These are phyloP conservation scores for Kuraishia hungarica DNA, from an alignment of 805 yeast genomes.

Conservation along the genomic window DNA sequence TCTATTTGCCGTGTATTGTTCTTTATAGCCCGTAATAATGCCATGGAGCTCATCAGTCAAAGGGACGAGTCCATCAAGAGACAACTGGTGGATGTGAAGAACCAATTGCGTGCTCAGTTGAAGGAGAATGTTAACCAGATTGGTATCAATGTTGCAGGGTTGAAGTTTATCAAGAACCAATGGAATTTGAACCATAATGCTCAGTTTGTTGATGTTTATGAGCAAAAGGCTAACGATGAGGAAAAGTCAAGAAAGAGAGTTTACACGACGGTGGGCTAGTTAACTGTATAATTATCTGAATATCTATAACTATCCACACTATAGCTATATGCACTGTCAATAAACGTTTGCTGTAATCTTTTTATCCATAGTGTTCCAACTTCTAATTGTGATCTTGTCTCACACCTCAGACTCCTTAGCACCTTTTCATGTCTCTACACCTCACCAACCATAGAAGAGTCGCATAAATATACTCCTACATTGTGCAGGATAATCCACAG, in stretches of 20 bases:
- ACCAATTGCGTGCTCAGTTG: slow-evolving; percentile 50
- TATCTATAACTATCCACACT: not conserved
- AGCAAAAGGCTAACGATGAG: slow-evolving; percentile 43
- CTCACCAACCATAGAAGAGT: too few relatives aligned
- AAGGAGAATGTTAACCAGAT: slow-evolving; percentile 44
- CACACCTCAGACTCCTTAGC: too few relatives aligned
- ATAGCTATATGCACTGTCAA: too few relatives aligned
- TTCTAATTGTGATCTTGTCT: too few relatives aligned
- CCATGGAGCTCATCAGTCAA: slow-evolving; percentile 69
- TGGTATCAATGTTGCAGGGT: slow-evolving; percentile 81
- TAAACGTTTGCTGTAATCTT: too few relatives aligned
- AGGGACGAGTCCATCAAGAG: slow-evolving; percentile 54
- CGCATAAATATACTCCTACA: too few relatives aligned
- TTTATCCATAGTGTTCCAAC: too few relatives aligned
- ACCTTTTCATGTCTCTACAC: too few relatives aligned
- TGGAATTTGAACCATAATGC: slow-evolving; percentile 73
- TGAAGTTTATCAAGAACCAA: slow-evolving; percentile 62
- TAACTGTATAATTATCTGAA: too few relatives aligned
- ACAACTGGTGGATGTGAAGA: slow-evolving; percentile 56
- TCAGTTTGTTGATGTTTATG: slow-evolving; percentile 64
- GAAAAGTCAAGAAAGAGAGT: slow-evolving; percentile 63
- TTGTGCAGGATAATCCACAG: too few relatives aligned
- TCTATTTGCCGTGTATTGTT: slow-evolving; percentile 68
- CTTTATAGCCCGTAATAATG: slow-evolving; percentile 64
- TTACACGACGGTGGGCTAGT: slow-evolving; percentile 29